Percentiles rank a stretch among this genome's conserved stretches.
phyloP scores from a whole-genome alignment of 805 yeast genomes.

The Wickerhamomyces canadensis region DNA sequence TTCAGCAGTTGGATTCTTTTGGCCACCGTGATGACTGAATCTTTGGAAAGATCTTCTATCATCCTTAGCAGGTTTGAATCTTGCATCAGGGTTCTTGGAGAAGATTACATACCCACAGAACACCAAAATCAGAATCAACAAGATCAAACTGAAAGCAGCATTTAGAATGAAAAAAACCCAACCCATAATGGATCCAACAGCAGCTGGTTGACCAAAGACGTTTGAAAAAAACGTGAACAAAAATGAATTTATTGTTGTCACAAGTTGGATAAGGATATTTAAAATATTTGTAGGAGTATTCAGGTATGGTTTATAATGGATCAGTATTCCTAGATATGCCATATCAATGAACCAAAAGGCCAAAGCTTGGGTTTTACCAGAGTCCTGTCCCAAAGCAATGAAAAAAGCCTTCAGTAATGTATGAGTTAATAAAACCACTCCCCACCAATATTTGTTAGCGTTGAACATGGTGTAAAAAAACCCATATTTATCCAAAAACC shows the following conservation, averaged over 20 bases:
- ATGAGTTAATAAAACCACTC: constrained; percentile 56
- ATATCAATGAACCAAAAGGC: constrained; percentile 73
- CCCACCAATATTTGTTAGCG: constrained; percentile 81
- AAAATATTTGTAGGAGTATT: constrained; percentile 78
- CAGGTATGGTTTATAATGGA: constrained; percentile 67
- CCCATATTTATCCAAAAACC: constrained; percentile 73
- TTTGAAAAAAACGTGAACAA: constrained; percentile 82
- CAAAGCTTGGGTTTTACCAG: constrained; percentile 79
- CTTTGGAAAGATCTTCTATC: constrained; percentile 88
- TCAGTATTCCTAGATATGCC: constrained; percentile 57
- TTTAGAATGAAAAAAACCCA: constrained; percentile 84
- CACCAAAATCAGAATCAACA: constrained; percentile 65
- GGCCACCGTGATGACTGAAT: constrained; percentile 25
- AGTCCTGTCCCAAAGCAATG: constrained; percentile 70
- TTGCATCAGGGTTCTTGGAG: constrained; percentile 83
- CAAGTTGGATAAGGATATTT: constrained; percentile 66
- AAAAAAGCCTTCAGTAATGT: constrained; percentile 63
- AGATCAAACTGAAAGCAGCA: constrained; percentile 78
- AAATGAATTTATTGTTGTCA: constrained; percentile 73
- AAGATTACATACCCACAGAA: constrained; percentile 57
- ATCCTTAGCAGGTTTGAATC: constrained; percentile 84
- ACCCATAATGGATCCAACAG: constrained; percentile 83
- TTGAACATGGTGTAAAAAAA: constrained; percentile 86
- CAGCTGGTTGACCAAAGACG: constrained; percentile 73
- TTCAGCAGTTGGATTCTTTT: constrained; percentile 38